Base-by-base conservation (phyloP, 306 rosid species). In the Gillenia trifoliata region DNA sequence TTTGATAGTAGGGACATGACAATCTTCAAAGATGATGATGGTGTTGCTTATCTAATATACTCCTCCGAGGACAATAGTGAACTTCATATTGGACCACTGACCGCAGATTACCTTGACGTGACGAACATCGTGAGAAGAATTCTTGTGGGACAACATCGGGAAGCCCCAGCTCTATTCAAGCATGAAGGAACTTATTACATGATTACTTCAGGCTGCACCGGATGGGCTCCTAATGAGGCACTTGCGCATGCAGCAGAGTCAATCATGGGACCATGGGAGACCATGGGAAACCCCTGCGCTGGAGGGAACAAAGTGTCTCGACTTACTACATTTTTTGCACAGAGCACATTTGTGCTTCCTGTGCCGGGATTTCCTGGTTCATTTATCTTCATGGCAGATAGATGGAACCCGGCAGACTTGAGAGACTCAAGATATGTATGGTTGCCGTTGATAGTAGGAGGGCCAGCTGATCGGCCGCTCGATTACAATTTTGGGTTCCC, bases 141-240 rank as follows among this genome's bases (percentile, higher is more conserved):
- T 77, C 96, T 95, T 12, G 87, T 95, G 16, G 99, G 96, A 77
- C 98, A 92, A 52, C 98, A 84, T 64, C 82, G 99, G 76, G 99
- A 95, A 90, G 98, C 99, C n/a, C 99, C 99, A 0, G 98, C 97
- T 29, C 15, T 95, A 65, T 92, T 95, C 90, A 95, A 95, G 88
- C 82, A 90, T 76, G 85, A 71, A 54, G 93, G 92, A 31, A 92
- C 98, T 73, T 92, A 95, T 81, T 95, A 95, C 83, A 95, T 95
- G 99, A 88, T 95, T 78, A 95, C 99, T 47, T 95, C 99, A 8
- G 99, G 98, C 66, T 95, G 99, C 83, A 86, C 99, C 0, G 99
- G 99, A 23, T 95, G 99, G 99, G 98, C 98, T 4, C 99, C 99
- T 4, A 95, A 95, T 3, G 98, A 90, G 83, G 99, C 99, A 15